Conservation (phyloP, 768 basidiomycete species). For the Auricularia sp. region DNA sequence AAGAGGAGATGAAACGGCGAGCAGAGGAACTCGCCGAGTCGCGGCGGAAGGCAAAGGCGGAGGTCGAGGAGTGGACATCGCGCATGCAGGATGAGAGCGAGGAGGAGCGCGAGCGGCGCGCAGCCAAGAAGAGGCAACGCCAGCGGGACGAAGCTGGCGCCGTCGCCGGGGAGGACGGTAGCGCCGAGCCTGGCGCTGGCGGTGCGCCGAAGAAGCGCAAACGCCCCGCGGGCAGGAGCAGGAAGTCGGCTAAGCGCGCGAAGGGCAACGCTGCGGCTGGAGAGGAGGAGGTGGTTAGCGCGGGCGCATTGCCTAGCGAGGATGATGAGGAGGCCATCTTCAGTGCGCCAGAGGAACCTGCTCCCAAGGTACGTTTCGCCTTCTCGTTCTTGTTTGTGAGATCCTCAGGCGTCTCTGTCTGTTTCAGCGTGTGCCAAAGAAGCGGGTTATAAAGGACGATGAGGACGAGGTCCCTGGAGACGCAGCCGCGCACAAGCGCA, state of each 20-base stretch:
- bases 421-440: slow-evolving; percentile 45
- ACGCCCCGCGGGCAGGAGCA: neutral
- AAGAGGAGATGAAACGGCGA: slow-evolving; percentile 56
- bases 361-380: slow-evolving; percentile 49
- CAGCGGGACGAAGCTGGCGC: slow-evolving; percentile 24
- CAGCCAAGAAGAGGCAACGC: slow-evolving; percentile 31
- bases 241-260: slow-evolving; percentile 23
- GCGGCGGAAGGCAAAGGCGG: slow-evolving; percentile 63
- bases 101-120: slow-evolving; percentile 59
- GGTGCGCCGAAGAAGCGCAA: slow-evolving; percentile 4
- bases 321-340: slow-evolving; percentile 60
- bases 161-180: slow-evolving; percentile 34
- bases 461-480: slow-evolving; percentile 57
- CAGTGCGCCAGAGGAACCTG: slow-evolving; percentile 62
- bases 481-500: slow-evolving; percentile 55
- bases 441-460: slow-evolving; percentile 68
- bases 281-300: slow-evolving; percentile 20
- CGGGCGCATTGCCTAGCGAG: slow-evolving; percentile 36
- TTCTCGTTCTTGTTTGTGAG: neutral
- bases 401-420: neutral
- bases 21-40: slow-evolving; percentile 75
- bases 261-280: slow-evolving; percentile 27
- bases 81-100: slow-evolving; percentile 59
- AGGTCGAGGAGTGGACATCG: slow-evolving; percentile 68
- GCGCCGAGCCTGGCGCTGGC: slow-evolving; percentile 1